Conservation (phyloP, 129 eudicot genomes). For the Kitagawia praeruptora region DNA sequence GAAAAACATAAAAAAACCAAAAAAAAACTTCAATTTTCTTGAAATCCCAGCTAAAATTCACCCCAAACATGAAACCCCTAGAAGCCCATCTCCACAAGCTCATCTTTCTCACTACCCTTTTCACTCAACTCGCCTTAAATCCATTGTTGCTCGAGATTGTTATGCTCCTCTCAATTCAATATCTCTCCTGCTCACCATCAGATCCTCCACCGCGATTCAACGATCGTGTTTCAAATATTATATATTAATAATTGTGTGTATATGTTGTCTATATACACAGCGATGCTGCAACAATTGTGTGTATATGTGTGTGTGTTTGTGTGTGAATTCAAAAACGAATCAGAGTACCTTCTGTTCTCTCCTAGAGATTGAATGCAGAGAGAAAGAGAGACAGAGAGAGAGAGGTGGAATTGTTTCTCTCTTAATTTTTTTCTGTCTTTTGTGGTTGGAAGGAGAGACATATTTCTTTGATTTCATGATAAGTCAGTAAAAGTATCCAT, state of each 20-base stretch:
- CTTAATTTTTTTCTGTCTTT: background rate
- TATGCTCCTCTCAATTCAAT: background rate
- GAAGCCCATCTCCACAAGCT: too few relatives aligned
- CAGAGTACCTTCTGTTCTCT: conserved; percentile 1
- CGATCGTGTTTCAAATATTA: background rate
- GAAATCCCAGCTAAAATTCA: too few relatives aligned
- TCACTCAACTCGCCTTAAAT: background rate
- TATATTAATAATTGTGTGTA: too few relatives aligned
- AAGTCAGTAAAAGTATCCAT: too few relatives aligned
- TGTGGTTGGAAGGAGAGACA: too few relatives aligned
- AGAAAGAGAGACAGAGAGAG: conserved; percentile 19
- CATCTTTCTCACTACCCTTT: too few relatives aligned
- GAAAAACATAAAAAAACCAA: too few relatives aligned
- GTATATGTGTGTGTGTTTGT: conserved; percentile 3
- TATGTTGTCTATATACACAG: background rate
- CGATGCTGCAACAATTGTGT: background rate
- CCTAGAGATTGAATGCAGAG: conserved; percentile 5
- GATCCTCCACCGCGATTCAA: conserved; percentile 27
- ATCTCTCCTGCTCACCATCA: conserved; percentile 28
- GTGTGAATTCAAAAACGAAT: conserved; percentile 10
- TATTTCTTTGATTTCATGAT: too few relatives aligned
- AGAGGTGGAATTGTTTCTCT: background rate
- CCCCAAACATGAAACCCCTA: too few relatives aligned
- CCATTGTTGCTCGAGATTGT: too few relatives aligned
- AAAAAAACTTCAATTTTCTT: too few relatives aligned